Base-by-base conservation (phyloP, 306 rosid species). In the Erythrophleum fordii region DNA sequence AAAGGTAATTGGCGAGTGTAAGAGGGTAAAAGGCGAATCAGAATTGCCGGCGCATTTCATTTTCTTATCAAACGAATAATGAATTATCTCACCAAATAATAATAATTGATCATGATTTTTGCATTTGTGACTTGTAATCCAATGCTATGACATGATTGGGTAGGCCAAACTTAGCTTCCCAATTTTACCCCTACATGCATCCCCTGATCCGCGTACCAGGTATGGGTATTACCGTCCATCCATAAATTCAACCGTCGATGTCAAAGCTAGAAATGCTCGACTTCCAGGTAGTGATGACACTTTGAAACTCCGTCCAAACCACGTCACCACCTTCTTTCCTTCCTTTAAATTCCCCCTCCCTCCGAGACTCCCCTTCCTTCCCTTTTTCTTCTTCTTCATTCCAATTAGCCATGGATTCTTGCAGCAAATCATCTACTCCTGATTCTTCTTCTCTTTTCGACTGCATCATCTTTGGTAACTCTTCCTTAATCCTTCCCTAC, bases 381-480 rank as follows among this genome's bases (percentile, higher is more conserved):
- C n/a, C n/a, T n/a, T n/a, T n/a, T n/a, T n/a, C n/a, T n/a, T n/a
- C 52, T 17, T 6, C 16, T 56, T 56, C 11, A 0, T 8, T 26
- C 1, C 13, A 23, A 34, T 65, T 45, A 2, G 25, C 73, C 20
- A 90, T 91, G 94, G 94, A 73, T 60, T 77, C 81, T 11, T 71
- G 68, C 66, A 42, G 48, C 69, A 67, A 44, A n/a, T 82, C 60
- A 3, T 29, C 37, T 26, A 17, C 71, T 59, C 65, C 2, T 3
- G 51, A 29, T 61, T 69, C 87, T 26, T 5, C 77, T 48, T 80
- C 89, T 62, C 86, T 89, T 37, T 87, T 87, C 51, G 87, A 89
- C 60, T 67, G 77, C 80, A 74, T 91, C 58, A 56, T 93, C 74
- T 93, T 93, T 46, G 96, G 96, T 93, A 65, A 52, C 7, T 5